Evolutionary conservation across 352 stramenopile species (phyloP).

Genomic region (Phytophthora parvispora): DNA sequence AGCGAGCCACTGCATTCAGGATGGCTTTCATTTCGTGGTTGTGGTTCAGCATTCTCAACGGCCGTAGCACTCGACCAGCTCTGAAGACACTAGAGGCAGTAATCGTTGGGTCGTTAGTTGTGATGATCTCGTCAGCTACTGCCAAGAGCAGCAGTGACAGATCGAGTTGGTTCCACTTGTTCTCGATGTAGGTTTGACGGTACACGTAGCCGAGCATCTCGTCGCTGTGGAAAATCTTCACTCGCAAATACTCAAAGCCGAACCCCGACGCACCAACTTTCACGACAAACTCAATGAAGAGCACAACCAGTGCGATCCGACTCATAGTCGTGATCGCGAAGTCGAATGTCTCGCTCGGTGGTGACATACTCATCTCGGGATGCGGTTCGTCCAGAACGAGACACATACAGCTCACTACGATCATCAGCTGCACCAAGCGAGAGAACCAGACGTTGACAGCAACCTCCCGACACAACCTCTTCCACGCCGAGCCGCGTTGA

Average conservation of each 20-base stretch:
- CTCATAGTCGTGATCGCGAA: slow-evolving; percentile 50
- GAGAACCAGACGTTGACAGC: slow-evolving; percentile 55
- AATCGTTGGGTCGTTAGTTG: slow-evolving; percentile 46
- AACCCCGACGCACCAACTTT: slow-evolving; percentile 71
- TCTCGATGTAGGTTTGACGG: slow-evolving; percentile 81
- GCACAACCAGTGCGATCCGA: slow-evolving; percentile 54
- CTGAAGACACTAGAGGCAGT: slow-evolving; percentile 69
- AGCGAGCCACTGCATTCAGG: slow-evolving; percentile 72
- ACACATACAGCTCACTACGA: slow-evolving; percentile 75
- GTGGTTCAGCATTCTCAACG: slow-evolving; percentile 79
- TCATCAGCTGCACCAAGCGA: slow-evolving; percentile 73
- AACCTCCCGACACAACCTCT: slow-evolving; percentile 40
- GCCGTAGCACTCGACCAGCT: slow-evolving; percentile 70
- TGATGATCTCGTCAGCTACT: slow-evolving; percentile 67
- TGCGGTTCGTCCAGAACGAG: slow-evolving; percentile 82
- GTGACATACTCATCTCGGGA: slow-evolving; percentile 60
- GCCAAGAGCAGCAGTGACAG: slow-evolving; percentile 66
- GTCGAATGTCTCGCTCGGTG: slow-evolving; percentile 44
- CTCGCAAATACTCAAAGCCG: slow-evolving; percentile 67
- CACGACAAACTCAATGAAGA: slow-evolving; percentile 68
- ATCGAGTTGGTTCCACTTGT: slow-evolving; percentile 85
- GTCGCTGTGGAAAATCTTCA: slow-evolving; percentile 71
- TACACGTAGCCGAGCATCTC: slow-evolving; percentile 71
- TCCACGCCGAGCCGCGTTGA: slow-evolving; percentile 22
- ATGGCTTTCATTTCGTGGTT: slow-evolving; percentile 86